phyloP scores from a whole-genome alignment of 352 stramenopile species.

The Pelagophyceae sp. region DNA sequence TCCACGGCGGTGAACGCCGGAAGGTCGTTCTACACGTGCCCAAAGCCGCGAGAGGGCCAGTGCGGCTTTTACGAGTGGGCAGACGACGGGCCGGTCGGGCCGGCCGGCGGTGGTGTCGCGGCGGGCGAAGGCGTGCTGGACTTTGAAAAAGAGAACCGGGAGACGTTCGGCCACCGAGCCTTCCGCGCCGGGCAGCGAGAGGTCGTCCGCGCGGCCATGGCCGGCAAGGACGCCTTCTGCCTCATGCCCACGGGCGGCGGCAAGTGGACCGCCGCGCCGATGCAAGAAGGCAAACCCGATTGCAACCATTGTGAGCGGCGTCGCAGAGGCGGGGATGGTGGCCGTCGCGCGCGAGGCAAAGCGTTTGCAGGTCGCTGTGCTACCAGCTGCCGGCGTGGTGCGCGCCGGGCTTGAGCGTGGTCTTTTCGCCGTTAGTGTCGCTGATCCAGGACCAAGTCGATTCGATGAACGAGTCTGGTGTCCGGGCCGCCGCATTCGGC shows the following conservation, averaged over 20 bases:
- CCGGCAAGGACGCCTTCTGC: conserved; percentile 88
- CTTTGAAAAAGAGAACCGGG: conserved; percentile 44
- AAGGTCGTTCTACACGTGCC: conserved; percentile 54
- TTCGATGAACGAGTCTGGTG: conserved; percentile 77
- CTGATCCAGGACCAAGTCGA: conserved; percentile 99
- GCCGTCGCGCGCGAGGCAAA: too few relatives aligned
- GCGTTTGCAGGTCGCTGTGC: too few relatives aligned
- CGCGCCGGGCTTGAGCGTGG: conserved; percentile 80
- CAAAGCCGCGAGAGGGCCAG: conserved; percentile 40
- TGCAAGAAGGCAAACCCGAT: too few relatives aligned
- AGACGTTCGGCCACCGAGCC: conserved; percentile 84
- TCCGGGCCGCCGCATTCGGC: conserved; percentile 65
- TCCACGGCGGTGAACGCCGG: conserved; percentile 42
- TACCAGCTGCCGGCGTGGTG: conserved; percentile 75
- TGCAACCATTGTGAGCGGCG: too few relatives aligned
- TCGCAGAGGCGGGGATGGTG: too few relatives aligned
- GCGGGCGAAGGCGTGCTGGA: conserved; percentile 27
- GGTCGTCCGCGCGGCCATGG: conserved; percentile 80
- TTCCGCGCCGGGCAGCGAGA: conserved; percentile 89
- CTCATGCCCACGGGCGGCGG: conserved; percentile 97
- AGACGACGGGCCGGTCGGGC: too few relatives aligned
- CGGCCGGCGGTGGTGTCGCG: background rate
- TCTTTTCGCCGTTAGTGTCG: conserved; percentile 95
- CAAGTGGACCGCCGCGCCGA: too few relatives aligned
- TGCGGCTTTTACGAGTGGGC: conserved; percentile 51